Percentiles rank a stretch among this genome's conserved stretches.
These are phyloP conservation scores for Yamadazyma philogaea DNA, from an alignment of 805 yeast genomes.

Conservation along the genomic window DNA sequence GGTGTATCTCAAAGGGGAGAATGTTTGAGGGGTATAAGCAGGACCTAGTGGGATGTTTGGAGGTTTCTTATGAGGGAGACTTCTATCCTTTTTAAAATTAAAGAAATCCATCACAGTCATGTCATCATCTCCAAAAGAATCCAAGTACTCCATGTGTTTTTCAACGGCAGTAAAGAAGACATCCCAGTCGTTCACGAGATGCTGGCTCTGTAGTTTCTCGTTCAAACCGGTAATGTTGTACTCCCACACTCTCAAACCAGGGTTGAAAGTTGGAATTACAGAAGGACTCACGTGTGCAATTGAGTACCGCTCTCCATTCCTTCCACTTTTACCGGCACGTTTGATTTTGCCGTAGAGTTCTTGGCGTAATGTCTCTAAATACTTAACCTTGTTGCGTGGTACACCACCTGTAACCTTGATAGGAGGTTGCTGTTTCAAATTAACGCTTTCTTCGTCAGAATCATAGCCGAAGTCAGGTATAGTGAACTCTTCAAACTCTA, in stretches of 20 bases:
- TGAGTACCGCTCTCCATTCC: slow-evolving; percentile 56
- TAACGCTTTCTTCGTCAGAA: slow-evolving; percentile 21
- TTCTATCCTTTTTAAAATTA: slow-evolving; percentile 45
- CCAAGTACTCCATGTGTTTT: slow-evolving; percentile 23
- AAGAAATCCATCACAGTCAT: slow-evolving; percentile 9
- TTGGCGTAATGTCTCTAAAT: slow-evolving; percentile 58
- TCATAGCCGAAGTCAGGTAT: slow-evolving; percentile 13
- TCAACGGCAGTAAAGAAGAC: slow-evolving; percentile 52
- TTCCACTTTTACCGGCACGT: slow-evolving; percentile 42
- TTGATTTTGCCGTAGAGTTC: slow-evolving; percentile 49
- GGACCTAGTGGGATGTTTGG: slow-evolving; percentile 59
- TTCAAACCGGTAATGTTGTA: slow-evolving; percentile 64
- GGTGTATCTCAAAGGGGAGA: slow-evolving; percentile 68
- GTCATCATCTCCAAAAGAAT: slow-evolving; percentile 23
- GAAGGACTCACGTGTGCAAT: slow-evolving; percentile 70
- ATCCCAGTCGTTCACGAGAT: slow-evolving; percentile 49
- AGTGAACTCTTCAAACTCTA: background rate
- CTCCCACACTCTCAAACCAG: slow-evolving; percentile 84
- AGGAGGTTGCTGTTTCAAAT: slow-evolving; percentile 11
- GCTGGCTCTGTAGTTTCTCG: background rate
- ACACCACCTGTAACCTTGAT: slow-evolving; percentile 44
- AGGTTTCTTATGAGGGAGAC: slow-evolving; percentile 64
- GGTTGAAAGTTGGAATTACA: slow-evolving; percentile 80
- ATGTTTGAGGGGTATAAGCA: slow-evolving; percentile 66
- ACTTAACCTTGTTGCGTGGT: slow-evolving; percentile 63